Evolutionary conservation across 73 alveolate genomes (phyloP).

Genomic region (Paramecium sonneborni): DNA sequence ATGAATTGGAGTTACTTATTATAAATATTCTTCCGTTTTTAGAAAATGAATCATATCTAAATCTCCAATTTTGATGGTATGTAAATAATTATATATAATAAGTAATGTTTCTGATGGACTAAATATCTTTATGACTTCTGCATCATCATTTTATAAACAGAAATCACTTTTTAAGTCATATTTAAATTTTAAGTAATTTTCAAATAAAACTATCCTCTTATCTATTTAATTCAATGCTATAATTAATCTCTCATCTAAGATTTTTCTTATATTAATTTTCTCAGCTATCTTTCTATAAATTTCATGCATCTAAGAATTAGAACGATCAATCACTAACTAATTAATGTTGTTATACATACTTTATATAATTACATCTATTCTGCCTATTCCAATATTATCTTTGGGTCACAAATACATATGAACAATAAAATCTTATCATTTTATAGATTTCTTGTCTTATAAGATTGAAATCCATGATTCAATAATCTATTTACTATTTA

Average conservation of each 20-base stretch:
- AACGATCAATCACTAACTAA: slow-evolving; percentile 23
- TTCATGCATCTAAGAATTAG: background rate
- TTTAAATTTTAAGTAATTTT: slow-evolving; percentile 1
- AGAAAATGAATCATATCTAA: slow-evolving; percentile 29
- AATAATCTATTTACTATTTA: background rate
- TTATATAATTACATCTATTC: background rate
- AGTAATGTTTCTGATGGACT: slow-evolving; percentile 8
- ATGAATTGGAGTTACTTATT: slow-evolving; percentile 11
- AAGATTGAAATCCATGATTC: background rate
- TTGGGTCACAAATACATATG: background rate
- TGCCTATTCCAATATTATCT: background rate
- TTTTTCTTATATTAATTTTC: background rate
- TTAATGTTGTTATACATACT: background rate
- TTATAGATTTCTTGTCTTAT: background rate
- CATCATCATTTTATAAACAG: background rate
- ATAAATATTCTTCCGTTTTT: slow-evolving; percentile 15
- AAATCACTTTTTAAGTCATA: background rate
- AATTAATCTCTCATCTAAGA: background rate
- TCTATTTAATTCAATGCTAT: background rate
- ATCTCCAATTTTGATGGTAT: slow-evolving; percentile 46
- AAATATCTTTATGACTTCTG: background rate
- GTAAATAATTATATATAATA: background rate
- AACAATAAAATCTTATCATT: background rate
- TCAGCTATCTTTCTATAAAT: slow-evolving; percentile 16
- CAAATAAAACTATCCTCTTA: background rate